Conservation (phyloP, 306 rosid genomes). For the Abrus precatorius region DNA sequence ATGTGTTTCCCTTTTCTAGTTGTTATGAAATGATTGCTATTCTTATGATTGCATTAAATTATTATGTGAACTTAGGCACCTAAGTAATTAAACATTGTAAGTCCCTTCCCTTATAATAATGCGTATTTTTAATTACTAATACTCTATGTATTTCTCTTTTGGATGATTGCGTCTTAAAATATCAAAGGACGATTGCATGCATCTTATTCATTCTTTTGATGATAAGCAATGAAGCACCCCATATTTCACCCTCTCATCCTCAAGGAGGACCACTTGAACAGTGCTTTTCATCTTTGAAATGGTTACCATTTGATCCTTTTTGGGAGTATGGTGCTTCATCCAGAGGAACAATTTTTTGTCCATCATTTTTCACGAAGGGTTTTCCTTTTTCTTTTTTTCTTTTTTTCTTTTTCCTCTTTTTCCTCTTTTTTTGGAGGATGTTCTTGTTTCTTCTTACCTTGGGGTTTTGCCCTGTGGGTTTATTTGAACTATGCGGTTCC, state of each 20-base stretch:
- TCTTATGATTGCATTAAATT: conserved; percentile 55
- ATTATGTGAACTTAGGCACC: conserved; percentile 52
- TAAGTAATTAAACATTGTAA: conserved; percentile 30
- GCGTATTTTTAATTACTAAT: conserved; percentile 4
- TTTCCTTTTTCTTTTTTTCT: neutral
- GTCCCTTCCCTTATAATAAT: conserved; percentile 33
- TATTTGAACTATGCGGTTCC: conserved; percentile 23
- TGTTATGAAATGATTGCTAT: conserved; percentile 45
- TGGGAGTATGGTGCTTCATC: conserved; percentile 40
- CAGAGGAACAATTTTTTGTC: conserved; percentile 37
- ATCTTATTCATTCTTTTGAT: conserved; percentile 17
- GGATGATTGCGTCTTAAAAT: conserved; percentile 10
- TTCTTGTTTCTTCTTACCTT: neutral
- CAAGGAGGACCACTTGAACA: conserved; percentile 44
- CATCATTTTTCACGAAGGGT: conserved; percentile 10
- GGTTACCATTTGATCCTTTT: conserved; percentile 38
- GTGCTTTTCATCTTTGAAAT: conserved; percentile 44
- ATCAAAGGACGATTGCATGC: neutral
- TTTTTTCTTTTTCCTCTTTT: neutral
- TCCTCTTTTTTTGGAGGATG: neutral
- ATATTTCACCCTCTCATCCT: conserved; percentile 10
- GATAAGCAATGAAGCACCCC: conserved; percentile 10
- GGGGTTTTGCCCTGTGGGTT: conserved; percentile 38
- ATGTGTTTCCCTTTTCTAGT: conserved; percentile 45
- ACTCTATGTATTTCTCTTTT: conserved; percentile 4